Base-by-base conservation (phyloP, 257 asterid genomes). In the Perilla frutescens region DNA sequence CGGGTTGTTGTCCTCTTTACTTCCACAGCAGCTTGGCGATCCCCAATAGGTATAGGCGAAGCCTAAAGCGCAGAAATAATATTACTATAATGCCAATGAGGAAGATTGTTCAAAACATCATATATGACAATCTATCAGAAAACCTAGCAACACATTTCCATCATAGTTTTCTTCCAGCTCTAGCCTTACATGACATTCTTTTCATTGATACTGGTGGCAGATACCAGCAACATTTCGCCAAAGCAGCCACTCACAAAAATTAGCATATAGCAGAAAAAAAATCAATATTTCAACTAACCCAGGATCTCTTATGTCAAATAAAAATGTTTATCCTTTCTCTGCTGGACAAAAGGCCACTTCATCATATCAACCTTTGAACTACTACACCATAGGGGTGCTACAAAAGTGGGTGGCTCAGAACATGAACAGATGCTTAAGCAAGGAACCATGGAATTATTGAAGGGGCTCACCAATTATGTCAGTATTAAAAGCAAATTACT, bases 1-100 rank as follows among this genome's bases (percentile, higher is more conserved):
- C 96, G 84, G 68, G 92, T 81, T 29, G 90, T 87, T 47, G 98
- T 84, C 79, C 94, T 90, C 85, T 92, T 92, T 74, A 83, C 87
- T 86, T 92, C 96, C 61, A 90, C 89, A 13, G 73, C 80, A 61
- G 86, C 94, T 80, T 77, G 90, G 68, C 85, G 88, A 66, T 82
- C 85, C 7, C 88, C 92, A 34, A 90, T 83, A 66, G 72, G 77
- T n/a, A 87, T 26, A 3, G 96, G 96, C 61, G 98, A 90, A 65
- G 96, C 92, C 96, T 92, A 76, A 62, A 62, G 39, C 55, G 53
- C 51, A 10, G 47, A 63, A 58, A 40, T 43, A 71, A 58, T 68
- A n/a, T 56, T 58, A 78, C 14, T 13, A 34, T 44, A 39, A 58
- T n/a, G 56, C 3, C 13, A 43, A 58, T 1, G 9, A 56, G 61